Conservation (phyloP, 768 basidiomycete species). For the Russula sp. region DNA sequence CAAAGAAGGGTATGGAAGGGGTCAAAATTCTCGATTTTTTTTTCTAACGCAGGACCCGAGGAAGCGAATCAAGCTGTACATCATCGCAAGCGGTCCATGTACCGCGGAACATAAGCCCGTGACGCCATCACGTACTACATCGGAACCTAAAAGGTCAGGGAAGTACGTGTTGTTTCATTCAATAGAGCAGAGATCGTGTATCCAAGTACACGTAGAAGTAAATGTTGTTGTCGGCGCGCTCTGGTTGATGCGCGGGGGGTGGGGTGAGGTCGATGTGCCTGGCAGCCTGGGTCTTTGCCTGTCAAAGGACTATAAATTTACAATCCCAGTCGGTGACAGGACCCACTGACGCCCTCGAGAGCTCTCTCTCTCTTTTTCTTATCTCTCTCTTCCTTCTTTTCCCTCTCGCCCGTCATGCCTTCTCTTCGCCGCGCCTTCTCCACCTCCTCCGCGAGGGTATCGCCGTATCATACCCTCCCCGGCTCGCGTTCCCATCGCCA, state of each 20-base stretch:
- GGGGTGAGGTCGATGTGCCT: not conserved
- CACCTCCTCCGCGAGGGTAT: slow-evolving; percentile 57
- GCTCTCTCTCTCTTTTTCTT: not conserved
- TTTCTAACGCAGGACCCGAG: not conserved
- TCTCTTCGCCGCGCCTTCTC: slow-evolving; percentile 76
- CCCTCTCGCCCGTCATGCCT: slow-evolving; percentile 45
- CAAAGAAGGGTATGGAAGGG: not conserved
- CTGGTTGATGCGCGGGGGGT: not conserved
- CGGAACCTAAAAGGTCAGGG: too few relatives aligned
- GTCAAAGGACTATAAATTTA: not conserved
- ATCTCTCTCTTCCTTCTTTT: slow-evolving; percentile 30
- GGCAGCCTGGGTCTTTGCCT: not conserved
- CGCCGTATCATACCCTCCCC: slow-evolving; percentile 48
- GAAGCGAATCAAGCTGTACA: not conserved
- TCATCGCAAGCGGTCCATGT: not conserved
- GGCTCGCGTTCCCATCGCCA: slow-evolving; percentile 28
- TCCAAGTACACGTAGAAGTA: not conserved
- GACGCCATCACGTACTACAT: too few relatives aligned
- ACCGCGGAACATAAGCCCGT: not conserved
- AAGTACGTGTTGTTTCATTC: too few relatives aligned
- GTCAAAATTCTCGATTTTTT: not conserved
- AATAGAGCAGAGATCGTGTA: not conserved
- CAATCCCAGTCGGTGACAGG: not conserved
- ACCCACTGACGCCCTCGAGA: not conserved
- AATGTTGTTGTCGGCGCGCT: not conserved